These are phyloP conservation scores for Acanthamoeba healyi DNA, from an alignment of 208 protist species.

Conservation along the genomic window DNA sequence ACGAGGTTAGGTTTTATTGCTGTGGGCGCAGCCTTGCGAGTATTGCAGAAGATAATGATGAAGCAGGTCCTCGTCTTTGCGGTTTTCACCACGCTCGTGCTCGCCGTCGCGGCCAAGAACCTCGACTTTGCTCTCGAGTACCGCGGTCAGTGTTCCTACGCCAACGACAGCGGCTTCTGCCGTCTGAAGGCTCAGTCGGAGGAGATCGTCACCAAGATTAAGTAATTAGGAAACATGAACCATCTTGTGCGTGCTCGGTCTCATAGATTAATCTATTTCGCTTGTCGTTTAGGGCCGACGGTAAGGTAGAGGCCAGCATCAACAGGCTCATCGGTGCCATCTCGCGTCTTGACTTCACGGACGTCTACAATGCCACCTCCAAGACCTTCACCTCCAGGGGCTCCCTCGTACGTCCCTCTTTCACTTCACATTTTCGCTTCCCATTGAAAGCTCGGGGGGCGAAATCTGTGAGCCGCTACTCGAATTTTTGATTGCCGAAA, in stretches of 20 bases:
- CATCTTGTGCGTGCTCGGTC: too few relatives aligned
- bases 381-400: neutral
- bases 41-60: neutral
- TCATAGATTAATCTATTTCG: neutral
- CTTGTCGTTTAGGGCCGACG: neutral
- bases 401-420: neutral
- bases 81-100: neutral
- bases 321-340: neutral
- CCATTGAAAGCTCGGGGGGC: too few relatives aligned
- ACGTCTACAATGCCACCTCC: neutral
- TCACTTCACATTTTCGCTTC: neutral
- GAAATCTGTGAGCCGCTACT: too few relatives aligned
- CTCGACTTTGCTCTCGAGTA: neutral
- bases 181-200: neutral
- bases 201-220: neutral
- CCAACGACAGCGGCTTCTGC: neutral
- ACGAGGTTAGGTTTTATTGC: too few relatives aligned
- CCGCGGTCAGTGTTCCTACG: neutral
- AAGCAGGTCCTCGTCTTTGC: neutral
- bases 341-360: neutral
- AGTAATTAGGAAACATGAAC: neutral
- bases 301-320: neutral
- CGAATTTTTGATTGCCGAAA: too few relatives aligned
- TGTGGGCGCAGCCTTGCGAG: too few relatives aligned
- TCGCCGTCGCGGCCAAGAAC: neutral